Conservation (phyloP, 2,329 filamentous ascomycete genomes). For the Colletotrichum sp. region DNA sequence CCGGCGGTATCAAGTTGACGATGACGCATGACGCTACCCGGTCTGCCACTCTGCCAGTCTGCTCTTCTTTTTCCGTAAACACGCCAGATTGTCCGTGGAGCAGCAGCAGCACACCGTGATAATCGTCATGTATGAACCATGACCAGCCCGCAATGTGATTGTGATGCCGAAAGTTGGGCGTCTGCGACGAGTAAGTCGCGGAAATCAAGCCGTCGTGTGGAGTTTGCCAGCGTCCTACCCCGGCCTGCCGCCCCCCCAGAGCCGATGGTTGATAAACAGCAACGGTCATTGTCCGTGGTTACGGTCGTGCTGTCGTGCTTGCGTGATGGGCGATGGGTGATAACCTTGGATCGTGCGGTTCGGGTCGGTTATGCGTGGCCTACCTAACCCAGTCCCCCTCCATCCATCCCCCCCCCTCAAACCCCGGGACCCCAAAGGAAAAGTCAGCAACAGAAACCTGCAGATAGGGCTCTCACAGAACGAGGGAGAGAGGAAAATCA, state of each 20-base stretch:
- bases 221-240: too few relatives aligned
- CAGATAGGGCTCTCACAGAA: not conserved
- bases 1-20: not conserved
- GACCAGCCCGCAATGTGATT: not conserved
- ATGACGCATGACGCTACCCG: not conserved
- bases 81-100: not conserved
- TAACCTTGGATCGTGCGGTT: not conserved
- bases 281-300: not conserved
- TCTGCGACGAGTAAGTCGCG: not conserved
- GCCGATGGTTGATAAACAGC: not conserved
- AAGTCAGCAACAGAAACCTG: not conserved
- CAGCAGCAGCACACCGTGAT: not conserved
- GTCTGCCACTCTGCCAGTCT: too few relatives aligned
- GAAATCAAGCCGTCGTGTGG: not conserved
- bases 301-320: not conserved
- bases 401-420: not conserved
- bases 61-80: not conserved
- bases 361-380: slow-evolving; percentile 3
- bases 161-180: not conserved
- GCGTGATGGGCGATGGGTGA: not conserved
- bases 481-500: not conserved
- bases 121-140: not conserved
- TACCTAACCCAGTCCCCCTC: not conserved
- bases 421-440: not conserved
- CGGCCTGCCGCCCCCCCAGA: not conserved